Conservation (phyloP, 306 rosid genomes). For the Vicia sativa region DNA sequence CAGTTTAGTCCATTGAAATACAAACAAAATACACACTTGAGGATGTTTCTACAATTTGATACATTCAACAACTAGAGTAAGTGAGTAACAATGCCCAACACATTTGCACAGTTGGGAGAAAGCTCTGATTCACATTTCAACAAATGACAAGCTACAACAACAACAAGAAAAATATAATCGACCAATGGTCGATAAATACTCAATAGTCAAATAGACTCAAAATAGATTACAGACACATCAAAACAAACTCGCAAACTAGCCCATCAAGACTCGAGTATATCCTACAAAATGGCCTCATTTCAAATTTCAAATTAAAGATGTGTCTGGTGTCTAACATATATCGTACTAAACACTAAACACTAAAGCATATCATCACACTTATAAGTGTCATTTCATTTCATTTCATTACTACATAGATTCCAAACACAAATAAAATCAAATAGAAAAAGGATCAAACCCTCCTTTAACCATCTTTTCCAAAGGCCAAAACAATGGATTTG, state of each 20-base stretch:
- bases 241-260: not conserved
- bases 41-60: not conserved
- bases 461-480: slow-evolving; percentile 47
- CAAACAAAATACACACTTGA: not conserved
- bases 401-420: not conserved
- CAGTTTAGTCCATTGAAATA: not conserved
- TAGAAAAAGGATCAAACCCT: slow-evolving; percentile 66
- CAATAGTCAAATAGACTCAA: not conserved
- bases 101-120: not conserved
- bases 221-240: not conserved
- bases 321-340: not conserved
- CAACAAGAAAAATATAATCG: not conserved
- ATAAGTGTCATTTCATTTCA: too few relatives aligned
- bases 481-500: slow-evolving; percentile 72
- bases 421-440: not conserved
- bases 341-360: not conserved
- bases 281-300: not conserved
- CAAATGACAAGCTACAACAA: not conserved
- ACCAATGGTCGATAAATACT: not conserved
- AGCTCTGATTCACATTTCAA: not conserved
- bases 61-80: not conserved
- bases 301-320: not conserved
- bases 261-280: not conserved
- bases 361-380: not conserved
- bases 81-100: not conserved